A percentile compares a stretch with the other conserved stretches of the same genome.
phyloP scores from a whole-genome alignment of 345 rosid species.

The Ceriops decandra region DNA sequence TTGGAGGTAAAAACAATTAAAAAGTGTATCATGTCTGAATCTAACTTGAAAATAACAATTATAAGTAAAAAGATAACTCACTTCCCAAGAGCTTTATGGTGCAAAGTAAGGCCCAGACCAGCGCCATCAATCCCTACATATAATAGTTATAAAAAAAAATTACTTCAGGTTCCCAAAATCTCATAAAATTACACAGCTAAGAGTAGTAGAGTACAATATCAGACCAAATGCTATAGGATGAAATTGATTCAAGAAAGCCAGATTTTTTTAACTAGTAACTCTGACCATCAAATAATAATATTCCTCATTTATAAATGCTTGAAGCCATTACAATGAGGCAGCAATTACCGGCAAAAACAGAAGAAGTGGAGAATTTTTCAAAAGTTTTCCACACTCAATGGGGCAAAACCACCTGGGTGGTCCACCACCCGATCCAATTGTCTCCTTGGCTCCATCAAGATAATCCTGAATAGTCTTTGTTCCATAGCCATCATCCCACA shows the following conservation, averaged over 20 bases:
- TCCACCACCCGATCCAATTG: conserved; percentile 68
- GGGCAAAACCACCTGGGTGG: conserved; percentile 93
- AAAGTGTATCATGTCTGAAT: no score
- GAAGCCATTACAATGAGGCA: background rate
- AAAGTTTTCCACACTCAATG: conserved; percentile 64
- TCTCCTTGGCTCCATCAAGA: conserved; percentile 48
- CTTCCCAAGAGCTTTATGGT: conserved; percentile 86
- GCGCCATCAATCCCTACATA: conserved; percentile 66
- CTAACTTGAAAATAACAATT: background rate
- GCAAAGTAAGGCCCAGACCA: conserved; percentile 79
- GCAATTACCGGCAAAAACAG: conserved; percentile 74
- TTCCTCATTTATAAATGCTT: background rate
- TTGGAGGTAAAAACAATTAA: background rate
- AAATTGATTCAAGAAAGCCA: background rate
- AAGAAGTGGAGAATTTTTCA: conserved; percentile 61
- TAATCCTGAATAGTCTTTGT: conserved; percentile 58
- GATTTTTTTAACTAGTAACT: background rate
- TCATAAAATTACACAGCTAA: background rate
- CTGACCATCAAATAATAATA: background rate
- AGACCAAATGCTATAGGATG: background rate
- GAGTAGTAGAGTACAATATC: background rate
- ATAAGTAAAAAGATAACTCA: conserved; percentile 32
- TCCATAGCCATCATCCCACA: conserved; percentile 93
- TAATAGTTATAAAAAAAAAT: conserved; percentile 5
- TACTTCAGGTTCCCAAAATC: background rate